Base-by-base conservation (phyloP, 495 filamentous ascomycete species). In the Hyaloscypha finlandica region DNA sequence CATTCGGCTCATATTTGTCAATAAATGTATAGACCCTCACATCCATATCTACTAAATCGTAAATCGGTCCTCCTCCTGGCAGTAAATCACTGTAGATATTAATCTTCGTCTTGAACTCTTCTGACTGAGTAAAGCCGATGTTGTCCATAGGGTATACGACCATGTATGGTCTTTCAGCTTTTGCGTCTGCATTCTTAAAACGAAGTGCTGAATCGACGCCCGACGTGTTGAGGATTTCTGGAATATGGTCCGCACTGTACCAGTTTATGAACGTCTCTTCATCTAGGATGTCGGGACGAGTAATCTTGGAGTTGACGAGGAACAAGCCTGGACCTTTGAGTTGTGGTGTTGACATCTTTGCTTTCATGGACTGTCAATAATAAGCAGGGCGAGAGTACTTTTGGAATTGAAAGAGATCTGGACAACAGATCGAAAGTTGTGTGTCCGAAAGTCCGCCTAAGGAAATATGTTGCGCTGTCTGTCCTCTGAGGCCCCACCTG, bases 181-280 rank as follows among this genome's bases (percentile, higher is more conserved):
- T 67, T n/a, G 60, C 57, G 12, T 74, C 67, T 20, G 68, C 63
- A 37, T 71, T 57, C 31, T 65, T 66, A 45, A 68, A 75, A 12
- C 73, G 74, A 48, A 71, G 64, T 16, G 74, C 73, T 22, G 71
- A 67, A 3, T 72, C 64, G 16, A 78, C 72, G 11, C 69, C 75
- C 1, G 63, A 60, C 16, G 73, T 75, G 20, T 67, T 61, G 19
- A 77, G 57, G 19, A 75, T 71, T 42, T 76, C 75, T 8, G 73
- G 61, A 45, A 77, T 76, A 63, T 74, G 73, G 64, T 73, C 73
- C 4, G 74, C 61, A 35, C 71, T 68, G 65, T 75, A 75, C 74
- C 74, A 75, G 57, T 74, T 71, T 20, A 73, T 37, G 67, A 68
- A 71, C 6, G 37, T 20, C 19, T 64, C 32, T 58, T 57, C 52